A percentile compares a stretch with the other conserved stretches of the same genome.
Evolutionary conservation across 805 yeast species (phyloP).

Genomic region (Debaryomyces prosopidis): DNA sequence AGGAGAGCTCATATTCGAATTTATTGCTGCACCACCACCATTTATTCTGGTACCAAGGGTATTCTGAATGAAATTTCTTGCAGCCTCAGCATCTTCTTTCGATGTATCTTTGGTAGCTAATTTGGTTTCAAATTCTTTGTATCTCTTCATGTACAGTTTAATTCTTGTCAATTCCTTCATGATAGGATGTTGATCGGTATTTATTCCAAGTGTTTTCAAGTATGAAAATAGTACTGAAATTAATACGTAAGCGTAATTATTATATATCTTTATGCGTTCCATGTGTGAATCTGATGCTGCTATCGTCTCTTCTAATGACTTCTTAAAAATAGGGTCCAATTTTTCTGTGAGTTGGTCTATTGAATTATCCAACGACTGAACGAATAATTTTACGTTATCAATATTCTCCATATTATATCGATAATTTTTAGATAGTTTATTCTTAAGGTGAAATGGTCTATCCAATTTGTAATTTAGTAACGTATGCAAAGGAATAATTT

Average conservation of each 20-base stretch:
- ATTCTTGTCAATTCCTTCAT: constrained; percentile 67
- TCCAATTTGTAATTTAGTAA: too few relatives aligned
- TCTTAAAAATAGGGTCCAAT: constrained; percentile 36
- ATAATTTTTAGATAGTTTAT: too few relatives aligned
- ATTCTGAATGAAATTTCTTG: constrained; percentile 46
- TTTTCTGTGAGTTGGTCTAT: constrained; percentile 33
- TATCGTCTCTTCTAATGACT: constrained; percentile 41
- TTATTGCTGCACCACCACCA: constrained; percentile 30
- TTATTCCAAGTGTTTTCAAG: constrained; percentile 57
- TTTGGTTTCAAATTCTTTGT: constrained; percentile 39
- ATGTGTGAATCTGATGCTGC: constrained; percentile 20
- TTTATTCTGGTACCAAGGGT: constrained; percentile 40
- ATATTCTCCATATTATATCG: constrained; percentile 43
- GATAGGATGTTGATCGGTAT: constrained; percentile 60
- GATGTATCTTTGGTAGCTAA: constrained; percentile 16
- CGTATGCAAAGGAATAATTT: too few relatives aligned
- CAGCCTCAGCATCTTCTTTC: constrained; percentile 39
- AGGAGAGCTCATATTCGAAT: constrained; percentile 25
- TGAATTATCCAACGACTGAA: constrained; percentile 38
- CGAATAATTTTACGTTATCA: constrained; percentile 40
- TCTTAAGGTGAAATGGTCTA: too few relatives aligned
- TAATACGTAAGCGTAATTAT: constrained; percentile 50
- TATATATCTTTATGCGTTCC: constrained; percentile 32
- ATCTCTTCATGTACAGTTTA: constrained; percentile 64
- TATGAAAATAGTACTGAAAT: constrained; percentile 60